Base-by-base conservation (phyloP, 2,329 filamentous ascomycete genomes). In the Aspergillus niger region DNA sequence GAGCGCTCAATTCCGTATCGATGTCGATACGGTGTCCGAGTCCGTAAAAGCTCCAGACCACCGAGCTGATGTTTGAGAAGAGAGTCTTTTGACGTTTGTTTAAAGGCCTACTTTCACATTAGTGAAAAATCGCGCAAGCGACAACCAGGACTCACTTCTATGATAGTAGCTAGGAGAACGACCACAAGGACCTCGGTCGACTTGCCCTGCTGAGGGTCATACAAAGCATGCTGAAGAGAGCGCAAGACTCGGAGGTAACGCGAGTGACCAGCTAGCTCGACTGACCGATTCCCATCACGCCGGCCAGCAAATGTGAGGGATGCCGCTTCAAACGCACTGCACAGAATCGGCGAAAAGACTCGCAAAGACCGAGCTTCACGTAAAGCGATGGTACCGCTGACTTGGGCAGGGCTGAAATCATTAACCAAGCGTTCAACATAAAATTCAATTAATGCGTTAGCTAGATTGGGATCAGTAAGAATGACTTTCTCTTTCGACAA, bases 1-100 rank as follows among this genome's bases (percentile, higher is more conserved):
- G 69, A 71, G 41, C 67, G 64, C 20, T 71, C 69, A 13, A 71
- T 58, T 1, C 69, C 68, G 48, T 63, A 62, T 2, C 68, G 64
- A 55, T 71, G 69, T 8, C 69, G 66, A 43, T 69, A 71, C 3
- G 69, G 64, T 8, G 69, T 68, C 26, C 69, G 60, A 5, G 63
- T 50, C 7, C 61, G 63, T 11, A 71, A 48, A 5, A 71, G 50
- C 22, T 69, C 65, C 26, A 71, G 53, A 17, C 69, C 69, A 1
- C 69, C 69, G 6, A 69, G 57, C 38, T 71, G 69, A 36, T 71
- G 69, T 24, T 59, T 63, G 13, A 71, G 54, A n/a, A 71, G 58
- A 2, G 69, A 69, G 13, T 68, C 62, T 8, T 64, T 67, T 8
- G 66, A 68, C 22, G 59, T 71, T 53, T 71, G 67, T 30, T 68